These are phyloP conservation scores for Dothiorella sarmentorum DNA, from an alignment of 2,329 filamentous ascomycete species.

Conservation along the genomic window DNA sequence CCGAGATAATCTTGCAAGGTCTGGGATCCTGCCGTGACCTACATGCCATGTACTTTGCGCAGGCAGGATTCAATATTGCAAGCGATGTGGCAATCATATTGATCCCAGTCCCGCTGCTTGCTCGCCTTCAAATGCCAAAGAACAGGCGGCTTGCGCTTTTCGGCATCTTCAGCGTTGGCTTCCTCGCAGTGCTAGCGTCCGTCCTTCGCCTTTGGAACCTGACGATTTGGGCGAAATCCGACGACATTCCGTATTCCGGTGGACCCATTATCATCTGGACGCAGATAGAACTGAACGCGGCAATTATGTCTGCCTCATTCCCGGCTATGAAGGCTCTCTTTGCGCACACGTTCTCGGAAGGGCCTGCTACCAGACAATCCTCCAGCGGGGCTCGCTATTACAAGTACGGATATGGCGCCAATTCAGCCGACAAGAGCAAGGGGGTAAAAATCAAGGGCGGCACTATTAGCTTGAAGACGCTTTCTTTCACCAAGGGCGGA, in stretches of 20 bases:
- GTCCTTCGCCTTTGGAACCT: constrained; percentile 38
- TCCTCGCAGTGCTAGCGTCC: constrained; percentile 35
- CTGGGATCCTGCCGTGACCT: constrained; percentile 33
- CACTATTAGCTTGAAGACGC: constrained; percentile 6
- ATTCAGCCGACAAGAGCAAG: not conserved
- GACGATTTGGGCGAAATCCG: constrained; percentile 32
- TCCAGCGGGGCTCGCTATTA: constrained; percentile 1
- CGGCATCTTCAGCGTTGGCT: constrained; percentile 34
- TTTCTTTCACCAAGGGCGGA: not conserved
- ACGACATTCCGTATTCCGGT: constrained; percentile 26
- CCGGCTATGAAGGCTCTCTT: constrained; percentile 45
- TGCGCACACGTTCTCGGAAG: constrained; percentile 10
- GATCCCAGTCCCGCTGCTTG: constrained; percentile 45
- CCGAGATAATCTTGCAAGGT: constrained; percentile 28
- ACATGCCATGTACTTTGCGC: constrained; percentile 32
- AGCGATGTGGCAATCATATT: constrained; percentile 44
- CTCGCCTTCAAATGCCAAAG: constrained; percentile 46
- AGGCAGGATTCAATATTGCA: constrained; percentile 40
- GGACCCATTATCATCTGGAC: constrained; percentile 42
- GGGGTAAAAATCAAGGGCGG: not conserved
- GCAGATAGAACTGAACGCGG: constrained; percentile 46
- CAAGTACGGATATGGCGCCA: constrained; percentile 11
- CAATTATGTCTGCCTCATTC: constrained; percentile 45
- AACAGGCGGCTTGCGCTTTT: constrained; percentile 52
- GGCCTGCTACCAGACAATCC: not conserved